phyloP scores from a whole-genome alignment of 371 early-diverging fungal species.

The Lichtheimia ornata region DNA sequence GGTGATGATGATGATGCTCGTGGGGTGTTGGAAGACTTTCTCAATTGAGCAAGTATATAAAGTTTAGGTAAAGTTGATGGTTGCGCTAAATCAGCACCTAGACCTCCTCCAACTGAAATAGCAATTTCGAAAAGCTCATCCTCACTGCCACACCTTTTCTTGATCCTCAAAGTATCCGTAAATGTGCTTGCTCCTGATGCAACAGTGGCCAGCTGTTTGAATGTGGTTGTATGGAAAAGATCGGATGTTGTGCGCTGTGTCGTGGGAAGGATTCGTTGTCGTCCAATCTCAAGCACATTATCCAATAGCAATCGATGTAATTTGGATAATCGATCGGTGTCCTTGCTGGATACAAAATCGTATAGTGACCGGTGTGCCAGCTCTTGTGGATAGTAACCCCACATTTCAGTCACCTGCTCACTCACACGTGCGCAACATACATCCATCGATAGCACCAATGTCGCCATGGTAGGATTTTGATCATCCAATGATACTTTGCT shows the following conservation, averaged over 20 bases:
- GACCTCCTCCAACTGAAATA: slow-evolving; percentile 54
- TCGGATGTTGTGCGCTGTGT: slow-evolving; percentile 46
- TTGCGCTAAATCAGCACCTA: slow-evolving; percentile 38
- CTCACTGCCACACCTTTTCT: slow-evolving; percentile 33
- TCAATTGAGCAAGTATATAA: slow-evolving; percentile 19
- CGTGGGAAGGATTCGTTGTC: slow-evolving; percentile 20
- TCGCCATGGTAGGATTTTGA: neutral
- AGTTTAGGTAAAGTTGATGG: slow-evolving; percentile 11
- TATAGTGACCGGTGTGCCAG: slow-evolving; percentile 53
- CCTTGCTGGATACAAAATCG: slow-evolving; percentile 43
- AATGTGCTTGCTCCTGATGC: slow-evolving; percentile 36
- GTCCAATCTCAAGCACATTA: slow-evolving; percentile 33
- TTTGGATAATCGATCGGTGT: slow-evolving; percentile 37
- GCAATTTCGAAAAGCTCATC: slow-evolving; percentile 41
- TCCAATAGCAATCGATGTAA: slow-evolving; percentile 44
- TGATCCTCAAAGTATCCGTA: slow-evolving; percentile 45
- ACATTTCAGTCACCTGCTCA: slow-evolving; percentile 45
- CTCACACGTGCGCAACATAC: slow-evolving; percentile 53
- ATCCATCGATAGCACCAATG: slow-evolving; percentile 48
- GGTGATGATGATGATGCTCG: neutral
- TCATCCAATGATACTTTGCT: neutral
- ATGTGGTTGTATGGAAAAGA: slow-evolving; percentile 32
- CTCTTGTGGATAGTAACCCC: slow-evolving; percentile 57
- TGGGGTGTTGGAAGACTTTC: neutral
- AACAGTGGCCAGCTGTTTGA: slow-evolving; percentile 22